Evolutionary conservation across 148 eudicot species (phyloP).

Genomic region (Linanthus parryae): DNA sequence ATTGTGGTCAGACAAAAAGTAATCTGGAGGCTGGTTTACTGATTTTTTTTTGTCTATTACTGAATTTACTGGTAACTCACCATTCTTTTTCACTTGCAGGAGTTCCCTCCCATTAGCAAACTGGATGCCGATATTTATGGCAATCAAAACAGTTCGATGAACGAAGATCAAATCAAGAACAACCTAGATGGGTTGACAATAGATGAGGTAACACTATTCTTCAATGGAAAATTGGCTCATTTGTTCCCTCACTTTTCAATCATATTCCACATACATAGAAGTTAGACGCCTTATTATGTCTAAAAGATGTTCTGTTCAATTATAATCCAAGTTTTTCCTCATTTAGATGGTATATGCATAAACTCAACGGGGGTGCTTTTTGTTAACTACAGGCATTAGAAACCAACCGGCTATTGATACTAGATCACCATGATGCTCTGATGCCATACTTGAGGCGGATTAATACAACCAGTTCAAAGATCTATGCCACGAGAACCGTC

Average conservation of each 20-base stretch:
- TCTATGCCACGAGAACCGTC: conserved; percentile 16
- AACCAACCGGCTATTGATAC: conserved; percentile 9
- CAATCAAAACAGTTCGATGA: conserved; percentile 59
- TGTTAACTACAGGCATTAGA: conserved; percentile 11
- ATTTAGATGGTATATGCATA: too few species aligned
- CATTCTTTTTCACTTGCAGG: conserved; percentile 19
- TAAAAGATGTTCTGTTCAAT: too few species aligned
- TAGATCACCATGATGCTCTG: conserved; percentile 16
- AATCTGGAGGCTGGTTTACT: too few species aligned
- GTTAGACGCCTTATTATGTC: too few species aligned
- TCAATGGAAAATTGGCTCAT: too few species aligned
- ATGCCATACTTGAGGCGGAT: conserved; percentile 18
- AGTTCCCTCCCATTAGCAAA: conserved; percentile 61
- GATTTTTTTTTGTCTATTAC: too few species aligned
- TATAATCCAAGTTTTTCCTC: too few species aligned
- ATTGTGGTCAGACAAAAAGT: too few species aligned
- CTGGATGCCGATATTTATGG: conserved; percentile 62
- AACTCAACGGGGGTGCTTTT: too few species aligned
- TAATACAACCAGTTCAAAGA: conserved; percentile 11
- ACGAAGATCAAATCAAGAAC: conserved; percentile 43
- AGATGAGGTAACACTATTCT: conserved; percentile 41
- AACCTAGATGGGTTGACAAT: conserved; percentile 41
- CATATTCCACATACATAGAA: too few species aligned
- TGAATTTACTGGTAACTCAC: too few species aligned
- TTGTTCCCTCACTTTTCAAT: too few species aligned